Conservation (phyloP, 148 eudicot genomes). For the Suaeda aralocaspica region DNA sequence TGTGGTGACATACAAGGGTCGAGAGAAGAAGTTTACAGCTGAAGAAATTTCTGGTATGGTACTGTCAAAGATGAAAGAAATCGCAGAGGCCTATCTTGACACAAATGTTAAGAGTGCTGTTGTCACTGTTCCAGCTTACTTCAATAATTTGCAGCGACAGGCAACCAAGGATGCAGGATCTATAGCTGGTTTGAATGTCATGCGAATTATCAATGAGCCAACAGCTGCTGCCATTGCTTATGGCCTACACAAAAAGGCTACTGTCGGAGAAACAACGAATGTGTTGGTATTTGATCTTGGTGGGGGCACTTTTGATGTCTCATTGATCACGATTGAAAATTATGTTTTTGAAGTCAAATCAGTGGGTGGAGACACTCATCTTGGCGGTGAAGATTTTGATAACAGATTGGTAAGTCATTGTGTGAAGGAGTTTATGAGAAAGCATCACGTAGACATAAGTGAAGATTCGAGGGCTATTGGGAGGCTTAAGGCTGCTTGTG, state of each 20-base stretch:
- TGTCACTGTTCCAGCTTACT: not conserved
- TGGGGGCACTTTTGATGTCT: not conserved
- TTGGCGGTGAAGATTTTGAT: constrained; percentile 4
- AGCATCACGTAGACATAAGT: not conserved
- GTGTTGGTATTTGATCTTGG: not conserved
- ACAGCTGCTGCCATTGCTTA: constrained; percentile 11
- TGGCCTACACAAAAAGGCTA: constrained; percentile 1
- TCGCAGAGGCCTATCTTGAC: not conserved
- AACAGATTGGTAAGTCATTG: not conserved
- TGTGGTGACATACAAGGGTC: constrained; percentile 1
- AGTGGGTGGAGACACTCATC: not conserved
- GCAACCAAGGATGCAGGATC: not conserved
- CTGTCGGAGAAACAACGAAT: not conserved
- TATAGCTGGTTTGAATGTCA: not conserved
- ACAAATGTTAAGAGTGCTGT: not conserved
- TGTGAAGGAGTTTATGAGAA: constrained; percentile 1
- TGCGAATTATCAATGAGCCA: not conserved
- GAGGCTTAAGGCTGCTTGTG: not conserved
- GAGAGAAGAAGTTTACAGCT: not conserved
- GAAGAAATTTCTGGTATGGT: not conserved
- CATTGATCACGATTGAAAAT: not conserved
- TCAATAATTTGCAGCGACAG: constrained; percentile 3
- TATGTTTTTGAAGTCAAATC: not conserved
- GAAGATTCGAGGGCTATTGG: not conserved
- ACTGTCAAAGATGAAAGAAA: not conserved